These are phyloP conservation scores for Phyllosticta capitalensis DNA, from an alignment of 2,329 filamentous ascomycete genomes.

Conservation along the genomic window DNA sequence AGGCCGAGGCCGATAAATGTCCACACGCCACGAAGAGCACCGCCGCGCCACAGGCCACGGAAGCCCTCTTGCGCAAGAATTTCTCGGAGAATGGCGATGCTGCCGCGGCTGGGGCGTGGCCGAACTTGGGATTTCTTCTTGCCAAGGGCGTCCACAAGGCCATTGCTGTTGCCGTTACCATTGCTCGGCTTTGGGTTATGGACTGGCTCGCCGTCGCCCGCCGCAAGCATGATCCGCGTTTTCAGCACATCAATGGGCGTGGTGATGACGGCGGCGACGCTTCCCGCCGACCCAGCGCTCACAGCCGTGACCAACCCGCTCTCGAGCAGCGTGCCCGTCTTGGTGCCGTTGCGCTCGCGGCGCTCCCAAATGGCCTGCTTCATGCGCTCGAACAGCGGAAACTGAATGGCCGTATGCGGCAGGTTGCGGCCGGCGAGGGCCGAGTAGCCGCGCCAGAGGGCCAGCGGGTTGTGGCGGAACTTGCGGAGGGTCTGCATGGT, in stretches of 20 bases:
- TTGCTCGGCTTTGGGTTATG: conserved; percentile 16
- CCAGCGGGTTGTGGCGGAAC: conserved; percentile 48
- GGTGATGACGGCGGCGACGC: conserved; percentile 68
- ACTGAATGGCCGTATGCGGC: conserved; percentile 80
- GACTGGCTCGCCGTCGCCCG: conserved; percentile 15
- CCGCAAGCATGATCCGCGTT: conserved; percentile 73
- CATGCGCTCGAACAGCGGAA: conserved; percentile 72
- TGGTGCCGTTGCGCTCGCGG: conserved; percentile 28
- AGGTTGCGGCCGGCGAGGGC: conserved; percentile 74
- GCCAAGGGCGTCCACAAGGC: conserved; percentile 5
- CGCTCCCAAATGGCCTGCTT: conserved; percentile 44
- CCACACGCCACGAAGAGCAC: conserved; percentile 64
- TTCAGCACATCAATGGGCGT: conserved; percentile 87
- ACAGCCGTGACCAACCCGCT: conserved; percentile 61
- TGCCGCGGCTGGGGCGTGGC: conserved; percentile 15
- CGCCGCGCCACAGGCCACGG: conserved; percentile 68
- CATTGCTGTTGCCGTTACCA: conserved; percentile 3
- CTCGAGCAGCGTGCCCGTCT: conserved; percentile 46
- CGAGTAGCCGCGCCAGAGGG: conserved; percentile 61
- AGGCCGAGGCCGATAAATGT: conserved; percentile 73
- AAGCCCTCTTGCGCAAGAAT: conserved; percentile 59
- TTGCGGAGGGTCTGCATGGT: conserved; percentile 48
- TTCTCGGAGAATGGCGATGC: conserved; percentile 52
- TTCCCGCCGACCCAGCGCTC: conserved; percentile 65
- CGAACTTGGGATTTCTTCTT: conserved; percentile 7